These are phyloP conservation scores for Scutellaria barbata DNA, from an alignment of 257 asterid species.

Conservation along the genomic window DNA sequence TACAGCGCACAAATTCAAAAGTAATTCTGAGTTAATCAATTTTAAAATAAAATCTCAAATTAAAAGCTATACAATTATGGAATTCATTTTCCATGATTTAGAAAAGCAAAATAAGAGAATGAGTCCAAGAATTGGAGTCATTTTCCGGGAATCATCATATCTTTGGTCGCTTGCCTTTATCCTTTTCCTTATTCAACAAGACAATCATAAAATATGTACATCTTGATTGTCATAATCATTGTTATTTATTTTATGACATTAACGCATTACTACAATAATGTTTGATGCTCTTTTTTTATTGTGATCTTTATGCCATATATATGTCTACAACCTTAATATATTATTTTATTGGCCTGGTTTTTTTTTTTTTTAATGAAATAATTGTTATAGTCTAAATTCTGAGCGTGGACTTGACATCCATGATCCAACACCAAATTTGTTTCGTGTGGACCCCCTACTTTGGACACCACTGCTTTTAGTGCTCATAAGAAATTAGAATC, in stretches of 20 bases:
- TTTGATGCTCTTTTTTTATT: not conserved
- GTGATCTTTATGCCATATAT: not conserved
- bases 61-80: too few species aligned
- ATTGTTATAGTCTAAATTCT: slow-evolving; percentile 31
- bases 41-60: too few species aligned
- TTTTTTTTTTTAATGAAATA: slow-evolving; percentile 1
- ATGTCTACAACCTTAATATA: not conserved
- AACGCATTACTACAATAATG: slow-evolving; percentile 29
- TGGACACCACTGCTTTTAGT: slow-evolving; percentile 8
- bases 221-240: slow-evolving; percentile 47
- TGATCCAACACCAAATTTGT: slow-evolving; percentile 7
- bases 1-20: too few species aligned
- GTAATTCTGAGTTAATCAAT: too few species aligned
- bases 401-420: slow-evolving; percentile 40
- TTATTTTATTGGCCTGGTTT: not conserved
- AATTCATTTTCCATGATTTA: slow-evolving; percentile 18
- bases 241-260: slow-evolving; percentile 30
- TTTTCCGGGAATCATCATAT: slow-evolving; percentile 45
- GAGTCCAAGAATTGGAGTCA: slow-evolving; percentile 37
- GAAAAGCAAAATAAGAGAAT: slow-evolving; percentile 28
- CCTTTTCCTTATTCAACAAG: slow-evolving; percentile 35
- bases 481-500: too few species aligned
- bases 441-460: slow-evolving; percentile 26
- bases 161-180: slow-evolving; percentile 20
- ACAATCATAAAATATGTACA: slow-evolving; percentile 41